A percentile compares a stretch with the other conserved stretches of the same genome.
These are phyloP conservation scores for Antarctomyces pellizariae DNA, from an alignment of 495 filamentous ascomycete genomes.

Conservation along the genomic window DNA sequence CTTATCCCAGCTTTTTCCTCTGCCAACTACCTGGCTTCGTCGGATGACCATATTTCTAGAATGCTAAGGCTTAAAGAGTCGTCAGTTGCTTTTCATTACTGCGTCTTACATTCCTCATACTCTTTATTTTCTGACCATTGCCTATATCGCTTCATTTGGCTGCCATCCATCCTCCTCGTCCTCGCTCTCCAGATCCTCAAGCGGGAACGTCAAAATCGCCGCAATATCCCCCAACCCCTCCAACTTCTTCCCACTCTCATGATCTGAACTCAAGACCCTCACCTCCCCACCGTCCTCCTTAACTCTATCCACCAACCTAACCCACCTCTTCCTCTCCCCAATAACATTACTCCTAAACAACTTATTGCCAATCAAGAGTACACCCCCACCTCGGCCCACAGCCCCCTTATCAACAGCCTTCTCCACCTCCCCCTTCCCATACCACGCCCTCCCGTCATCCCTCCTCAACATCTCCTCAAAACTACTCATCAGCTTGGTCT, in stretches of 20 bases:
- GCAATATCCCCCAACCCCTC: slow-evolving; percentile 75
- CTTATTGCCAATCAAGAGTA: slow-evolving; percentile 62
- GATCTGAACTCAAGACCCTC: slow-evolving; percentile 68
- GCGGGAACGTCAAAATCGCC: slow-evolving; percentile 72
- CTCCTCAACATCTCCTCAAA: slow-evolving; percentile 59
- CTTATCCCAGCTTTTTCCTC: no score
- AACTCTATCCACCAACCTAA: slow-evolving; percentile 75
- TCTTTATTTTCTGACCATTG: no score
- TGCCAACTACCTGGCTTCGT: no score
- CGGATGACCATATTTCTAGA: no score
- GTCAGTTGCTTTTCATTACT: no score
- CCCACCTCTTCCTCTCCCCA: slow-evolving; percentile 57
- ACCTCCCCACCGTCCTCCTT: slow-evolving; percentile 73
- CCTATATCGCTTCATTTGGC: no score
- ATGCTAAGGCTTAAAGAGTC: no score
- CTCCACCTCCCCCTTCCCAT: slow-evolving; percentile 69
- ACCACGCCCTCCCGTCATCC: slow-evolving; percentile 81
- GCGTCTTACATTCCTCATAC: no score
- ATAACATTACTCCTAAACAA: slow-evolving; percentile 72
- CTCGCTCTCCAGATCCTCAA: slow-evolving; percentile 48
- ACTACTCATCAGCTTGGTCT: slow-evolving; percentile 67
- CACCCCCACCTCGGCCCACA: slow-evolving; percentile 63
- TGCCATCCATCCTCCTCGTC: slow-evolving; percentile 34
- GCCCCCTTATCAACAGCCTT: slow-evolving; percentile 73
- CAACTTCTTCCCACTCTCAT: slow-evolving; percentile 78